Evolutionary conservation across 371 early-diverging fungal genomes (phyloP).

Genomic region (Mortierella sp.): DNA sequence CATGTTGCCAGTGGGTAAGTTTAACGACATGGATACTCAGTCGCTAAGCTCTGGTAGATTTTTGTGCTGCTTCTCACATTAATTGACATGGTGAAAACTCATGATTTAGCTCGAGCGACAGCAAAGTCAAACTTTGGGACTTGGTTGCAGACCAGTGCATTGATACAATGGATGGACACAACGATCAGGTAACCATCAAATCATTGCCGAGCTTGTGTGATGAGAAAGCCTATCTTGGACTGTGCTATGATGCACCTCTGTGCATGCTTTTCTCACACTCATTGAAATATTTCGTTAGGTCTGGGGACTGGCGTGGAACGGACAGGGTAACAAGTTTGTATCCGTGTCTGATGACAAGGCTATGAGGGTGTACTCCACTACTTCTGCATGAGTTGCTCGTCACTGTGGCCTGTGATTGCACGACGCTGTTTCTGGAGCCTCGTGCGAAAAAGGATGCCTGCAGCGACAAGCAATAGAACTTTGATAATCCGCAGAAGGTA

Average conservation of each 20-base stretch:
- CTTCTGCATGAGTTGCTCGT: slow-evolving; percentile 27
- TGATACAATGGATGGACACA: slow-evolving; percentile 83
- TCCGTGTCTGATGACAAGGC: slow-evolving; percentile 79
- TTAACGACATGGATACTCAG: too few relatives aligned
- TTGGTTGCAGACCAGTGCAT: slow-evolving; percentile 74
- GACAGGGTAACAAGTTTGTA: slow-evolving; percentile 78
- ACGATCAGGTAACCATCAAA: slow-evolving; percentile 69
- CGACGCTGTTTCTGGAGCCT: too few relatives aligned
- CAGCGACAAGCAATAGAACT: too few relatives aligned
- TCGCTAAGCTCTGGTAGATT: too few relatives aligned
- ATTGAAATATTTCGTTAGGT: slow-evolving; percentile 53
- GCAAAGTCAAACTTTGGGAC: slow-evolving; percentile 87
- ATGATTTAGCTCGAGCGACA: slow-evolving; percentile 66
- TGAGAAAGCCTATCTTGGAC: too few relatives aligned
- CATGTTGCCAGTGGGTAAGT: slow-evolving; percentile 76
- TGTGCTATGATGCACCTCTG: too few relatives aligned
- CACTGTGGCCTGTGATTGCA: too few relatives aligned
- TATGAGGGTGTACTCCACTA: slow-evolving; percentile 53
- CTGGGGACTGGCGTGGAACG: slow-evolving; percentile 83
- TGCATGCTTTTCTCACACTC: not conserved
- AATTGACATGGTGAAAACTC: not conserved
- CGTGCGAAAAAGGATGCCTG: too few relatives aligned
- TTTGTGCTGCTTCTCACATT: slow-evolving; percentile 11
- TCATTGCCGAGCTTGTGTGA: too few relatives aligned
- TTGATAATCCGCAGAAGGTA: too few relatives aligned